Evolutionary conservation across 2,329 filamentous ascomycete species (phyloP).

Genomic region (Aspergillus sp.): DNA sequence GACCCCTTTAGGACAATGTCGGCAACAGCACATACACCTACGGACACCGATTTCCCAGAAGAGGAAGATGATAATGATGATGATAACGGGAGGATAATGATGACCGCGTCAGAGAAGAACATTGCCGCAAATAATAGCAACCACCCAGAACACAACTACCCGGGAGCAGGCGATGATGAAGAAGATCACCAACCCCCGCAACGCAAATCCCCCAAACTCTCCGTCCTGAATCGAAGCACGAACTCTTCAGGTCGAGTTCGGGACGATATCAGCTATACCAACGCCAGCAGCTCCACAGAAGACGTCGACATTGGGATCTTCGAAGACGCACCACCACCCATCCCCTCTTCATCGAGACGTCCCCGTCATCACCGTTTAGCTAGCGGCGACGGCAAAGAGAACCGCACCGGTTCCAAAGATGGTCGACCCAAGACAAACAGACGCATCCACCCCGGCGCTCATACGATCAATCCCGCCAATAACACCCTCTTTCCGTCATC

Average conservation of each 20-base stretch:
- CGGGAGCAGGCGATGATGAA: conserved; percentile 10
- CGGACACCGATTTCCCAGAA: conserved; percentile 18
- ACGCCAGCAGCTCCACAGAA: too few relatives aligned
- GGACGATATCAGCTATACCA: conserved; percentile 13
- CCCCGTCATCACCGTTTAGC: conserved; percentile 9
- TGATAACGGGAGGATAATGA: conserved; percentile 13
- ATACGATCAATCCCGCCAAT: not conserved
- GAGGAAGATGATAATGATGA: conserved; percentile 23
- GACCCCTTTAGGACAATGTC: not conserved
- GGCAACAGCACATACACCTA: not conserved
- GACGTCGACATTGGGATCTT: conserved; percentile 18
- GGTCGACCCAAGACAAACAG: too few relatives aligned
- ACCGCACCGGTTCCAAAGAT: conserved; percentile 3
- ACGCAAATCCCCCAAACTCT: conserved; percentile 31
- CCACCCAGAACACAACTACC: not conserved
- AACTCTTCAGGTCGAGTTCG: conserved; percentile 18
- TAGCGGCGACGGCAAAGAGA: conserved; percentile 19
- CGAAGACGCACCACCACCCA: conserved; percentile 18
- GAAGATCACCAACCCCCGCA: conserved; percentile 14
- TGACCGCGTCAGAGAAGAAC: conserved; percentile 34
- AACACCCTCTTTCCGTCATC: not conserved
- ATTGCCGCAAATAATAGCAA: conserved; percentile 29
- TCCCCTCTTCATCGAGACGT: too few relatives aligned
- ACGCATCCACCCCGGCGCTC: too few relatives aligned
- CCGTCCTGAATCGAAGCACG: conserved; percentile 14